Percentiles rank a stretch among this genome's conserved stretches.
Evolutionary conservation across 139 green algal genomes (phyloP).

Genomic region (Chlorella sp.): DNA sequence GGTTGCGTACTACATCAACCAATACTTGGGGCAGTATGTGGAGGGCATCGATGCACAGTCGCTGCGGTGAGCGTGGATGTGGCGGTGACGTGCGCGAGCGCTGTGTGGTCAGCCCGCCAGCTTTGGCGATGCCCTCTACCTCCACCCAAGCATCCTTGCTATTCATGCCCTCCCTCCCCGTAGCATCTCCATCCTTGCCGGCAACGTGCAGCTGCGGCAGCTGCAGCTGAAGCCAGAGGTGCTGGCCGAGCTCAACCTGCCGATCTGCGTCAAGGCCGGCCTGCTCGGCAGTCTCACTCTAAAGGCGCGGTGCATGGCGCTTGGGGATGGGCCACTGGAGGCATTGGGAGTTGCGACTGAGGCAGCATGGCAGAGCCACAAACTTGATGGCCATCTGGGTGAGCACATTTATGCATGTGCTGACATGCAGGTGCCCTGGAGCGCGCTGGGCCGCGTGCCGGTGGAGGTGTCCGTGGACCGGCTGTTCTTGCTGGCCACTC

Average conservation of each 20-base stretch:
- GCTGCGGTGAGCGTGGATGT: conserved; percentile 42
- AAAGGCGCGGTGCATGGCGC: conserved; percentile 58
- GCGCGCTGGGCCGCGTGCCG: conserved; percentile 79
- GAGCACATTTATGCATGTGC: too few species aligned
- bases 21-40: conserved; percentile 87
- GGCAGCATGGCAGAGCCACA: too few species aligned
- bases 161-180: background rate
- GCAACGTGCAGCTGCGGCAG: conserved; percentile 92
- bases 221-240: conserved; percentile 90
- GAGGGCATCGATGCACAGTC: conserved; percentile 78
- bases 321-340: too few species aligned
- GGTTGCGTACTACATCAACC: conserved; percentile 81
- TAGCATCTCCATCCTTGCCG: conserved; percentile 80
- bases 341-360: too few species aligned
- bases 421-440: conserved; percentile 97
- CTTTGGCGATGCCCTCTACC: background rate
- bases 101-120: background rate
- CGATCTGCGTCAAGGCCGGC: conserved; percentile 87
- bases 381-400: background rate
- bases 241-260: conserved; percentile 85
- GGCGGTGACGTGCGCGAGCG: background rate
- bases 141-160: background rate
- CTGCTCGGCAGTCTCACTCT: conserved; percentile 88
- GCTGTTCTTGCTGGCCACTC: conserved; percentile 88
- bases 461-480: conserved; percentile 93